Percentiles rank a stretch among this genome's conserved stretches.
Conservation (phyloP, 352 stramenopile genomes). For the Blastocystis sp. region DNA sequence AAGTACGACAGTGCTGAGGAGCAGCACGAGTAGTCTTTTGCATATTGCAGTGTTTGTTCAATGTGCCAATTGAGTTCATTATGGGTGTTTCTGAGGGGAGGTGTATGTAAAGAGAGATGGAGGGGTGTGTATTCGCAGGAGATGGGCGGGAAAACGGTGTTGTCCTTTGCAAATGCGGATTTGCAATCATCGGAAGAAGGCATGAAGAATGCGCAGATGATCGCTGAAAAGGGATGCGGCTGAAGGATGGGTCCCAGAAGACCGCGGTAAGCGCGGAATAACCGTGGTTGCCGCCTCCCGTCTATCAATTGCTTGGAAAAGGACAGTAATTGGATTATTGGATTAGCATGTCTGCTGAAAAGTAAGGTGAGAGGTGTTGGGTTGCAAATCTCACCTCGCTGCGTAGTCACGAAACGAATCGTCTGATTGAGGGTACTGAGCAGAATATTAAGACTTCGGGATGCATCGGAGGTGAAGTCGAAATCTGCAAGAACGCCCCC, state of each 20-base stretch:
- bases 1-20: conserved; percentile 56
- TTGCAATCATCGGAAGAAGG: too few species aligned
- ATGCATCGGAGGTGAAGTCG: conserved; percentile 81
- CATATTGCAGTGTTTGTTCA: too few species aligned
- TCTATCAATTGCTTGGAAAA: not conserved
- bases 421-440: conserved; percentile 68
- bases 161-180: too few species aligned
- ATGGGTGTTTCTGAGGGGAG: too few species aligned
- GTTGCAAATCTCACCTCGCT: not conserved
- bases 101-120: too few species aligned
- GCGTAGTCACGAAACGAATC: conserved; percentile 67
- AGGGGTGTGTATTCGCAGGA: too few species aligned
- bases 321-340: not conserved
- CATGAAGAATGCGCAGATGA: too few species aligned
- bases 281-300: not conserved
- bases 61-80: too few species aligned
- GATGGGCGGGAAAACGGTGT: too few species aligned
- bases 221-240: too few species aligned
- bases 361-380: conserved; percentile 17
- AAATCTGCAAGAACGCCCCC: conserved; percentile 78
- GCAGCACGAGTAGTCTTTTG: not conserved
- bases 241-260: not conserved
- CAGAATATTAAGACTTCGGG: conserved; percentile 66
- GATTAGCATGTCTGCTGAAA: conserved; percentile 52
- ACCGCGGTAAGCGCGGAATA: not conserved